A percentile compares a stretch with the other conserved stretches of the same genome.
These are phyloP conservation scores for Ogataea methylovora DNA, from an alignment of 805 yeast species.

Conservation along the genomic window DNA sequence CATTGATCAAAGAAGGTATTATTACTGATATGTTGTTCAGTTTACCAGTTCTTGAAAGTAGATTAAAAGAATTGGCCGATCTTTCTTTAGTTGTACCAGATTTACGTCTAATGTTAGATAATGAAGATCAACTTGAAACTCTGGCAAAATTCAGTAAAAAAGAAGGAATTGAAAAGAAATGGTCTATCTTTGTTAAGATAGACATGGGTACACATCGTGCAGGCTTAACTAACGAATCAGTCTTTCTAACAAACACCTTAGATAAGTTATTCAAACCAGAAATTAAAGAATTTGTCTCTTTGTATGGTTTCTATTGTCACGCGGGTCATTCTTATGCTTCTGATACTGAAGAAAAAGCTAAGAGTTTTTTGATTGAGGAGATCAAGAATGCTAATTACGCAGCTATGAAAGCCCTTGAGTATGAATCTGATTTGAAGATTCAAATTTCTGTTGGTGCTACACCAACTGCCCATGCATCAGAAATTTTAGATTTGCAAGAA, in stretches of 20 bases:
- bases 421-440: conserved; percentile 30
- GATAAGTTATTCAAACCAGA: conserved; percentile 14
- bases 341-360: conserved; percentile 37
- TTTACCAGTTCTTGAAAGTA: conserved; percentile 48
- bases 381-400: conserved; percentile 51
- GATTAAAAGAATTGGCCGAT: conserved; percentile 37
- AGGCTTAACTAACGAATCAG: conserved; percentile 34
- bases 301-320: conserved; percentile 71
- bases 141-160: conserved; percentile 30
- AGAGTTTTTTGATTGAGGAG: conserved; percentile 44
- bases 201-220: conserved; percentile 71
- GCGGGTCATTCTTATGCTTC: conserved; percentile 70
- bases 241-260: conserved; percentile 28
- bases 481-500: conserved; percentile 12
- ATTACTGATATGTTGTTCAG: conserved; percentile 48
- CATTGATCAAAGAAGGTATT: conserved; percentile 8
- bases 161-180: conserved; percentile 25
- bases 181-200: conserved; percentile 64
- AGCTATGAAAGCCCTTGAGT: conserved; percentile 26
- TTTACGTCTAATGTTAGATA: conserved; percentile 55
- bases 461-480: conserved; percentile 65
- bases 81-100: conserved; percentile 33
- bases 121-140: conserved; percentile 44
- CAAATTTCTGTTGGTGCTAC: conserved; percentile 74
- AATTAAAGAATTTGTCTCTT: conserved; percentile 11